Conservation (phyloP, 202 grass and related monocot species). For the Brachypodium distachyon region DNA sequence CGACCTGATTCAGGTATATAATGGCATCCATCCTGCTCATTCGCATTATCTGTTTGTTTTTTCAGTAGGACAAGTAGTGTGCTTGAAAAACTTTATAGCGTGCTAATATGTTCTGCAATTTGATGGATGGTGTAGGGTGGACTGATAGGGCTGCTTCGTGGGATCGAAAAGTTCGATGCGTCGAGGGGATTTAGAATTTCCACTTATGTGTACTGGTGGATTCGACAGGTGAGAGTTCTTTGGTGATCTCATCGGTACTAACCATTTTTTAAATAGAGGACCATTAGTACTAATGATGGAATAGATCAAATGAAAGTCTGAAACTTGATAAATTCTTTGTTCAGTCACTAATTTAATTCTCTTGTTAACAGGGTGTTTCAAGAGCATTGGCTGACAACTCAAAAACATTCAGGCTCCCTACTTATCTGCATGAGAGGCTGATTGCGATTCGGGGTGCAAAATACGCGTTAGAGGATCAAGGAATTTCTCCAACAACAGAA, state of each 20-base stretch:
- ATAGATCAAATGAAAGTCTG: background rate
- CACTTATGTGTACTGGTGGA: slow-evolving; percentile 99
- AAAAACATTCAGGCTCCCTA: slow-evolving; percentile 72
- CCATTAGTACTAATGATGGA: background rate
- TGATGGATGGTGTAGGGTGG: slow-evolving; percentile 57
- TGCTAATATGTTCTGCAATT: background rate
- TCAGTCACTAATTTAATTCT: background rate
- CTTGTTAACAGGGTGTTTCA: slow-evolving; percentile 68
- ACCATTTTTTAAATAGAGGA: too few species aligned
- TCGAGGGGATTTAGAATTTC: slow-evolving; percentile 86
- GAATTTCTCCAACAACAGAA: slow-evolving; percentile 57
- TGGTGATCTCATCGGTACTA: background rate
- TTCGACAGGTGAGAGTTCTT: slow-evolving; percentile 58
- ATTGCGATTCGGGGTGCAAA: slow-evolving; percentile 71
- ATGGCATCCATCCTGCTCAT: background rate
- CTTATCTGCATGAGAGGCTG: slow-evolving; percentile 82
- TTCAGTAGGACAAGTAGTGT: background rate
- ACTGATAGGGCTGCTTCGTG: slow-evolving; percentile 81
- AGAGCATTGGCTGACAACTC: slow-evolving; percentile 79
- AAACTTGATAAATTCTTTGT: background rate
- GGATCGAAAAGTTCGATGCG: slow-evolving; percentile 91
- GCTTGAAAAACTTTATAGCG: background rate
- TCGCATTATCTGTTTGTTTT: background rate
- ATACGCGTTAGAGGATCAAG: slow-evolving; percentile 54
- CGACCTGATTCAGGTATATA: slow-evolving; percentile 93